Conservation (phyloP, 352 stramenopile genomes). For the Aphanomyces invadans region DNA sequence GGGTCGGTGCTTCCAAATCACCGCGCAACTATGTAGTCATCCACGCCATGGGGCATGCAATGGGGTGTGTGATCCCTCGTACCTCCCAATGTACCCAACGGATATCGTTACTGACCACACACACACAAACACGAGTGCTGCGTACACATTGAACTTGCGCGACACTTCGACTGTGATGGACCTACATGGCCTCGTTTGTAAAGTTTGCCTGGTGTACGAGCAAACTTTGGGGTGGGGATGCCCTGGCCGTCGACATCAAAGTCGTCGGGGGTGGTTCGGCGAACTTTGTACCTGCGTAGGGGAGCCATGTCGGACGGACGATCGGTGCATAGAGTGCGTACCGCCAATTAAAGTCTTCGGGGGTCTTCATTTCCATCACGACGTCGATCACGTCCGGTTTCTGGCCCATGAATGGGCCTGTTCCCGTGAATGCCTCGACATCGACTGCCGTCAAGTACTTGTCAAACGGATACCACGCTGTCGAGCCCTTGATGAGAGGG, state of each 20-base stretch:
- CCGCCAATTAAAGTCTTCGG: not conserved
- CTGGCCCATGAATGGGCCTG: not conserved
- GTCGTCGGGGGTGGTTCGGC: not conserved
- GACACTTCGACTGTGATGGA: not conserved
- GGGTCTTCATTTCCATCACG: not conserved
- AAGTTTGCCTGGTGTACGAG: no score
- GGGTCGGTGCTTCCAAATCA: slow-evolving; percentile 7
- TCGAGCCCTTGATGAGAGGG: not conserved
- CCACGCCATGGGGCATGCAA: not conserved
- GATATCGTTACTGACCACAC: slow-evolving; percentile 18
- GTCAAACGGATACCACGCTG: not conserved
- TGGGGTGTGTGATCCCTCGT: no score
- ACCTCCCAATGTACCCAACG: slow-evolving; percentile 19
- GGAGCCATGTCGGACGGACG: no score
- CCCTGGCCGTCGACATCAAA: not conserved
- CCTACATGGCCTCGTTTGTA: no score
- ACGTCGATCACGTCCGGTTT: not conserved
- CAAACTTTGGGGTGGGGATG: no score
- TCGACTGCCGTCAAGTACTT: not conserved
- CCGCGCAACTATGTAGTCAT: not conserved
- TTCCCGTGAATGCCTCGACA: not conserved
- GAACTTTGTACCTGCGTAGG: not conserved
- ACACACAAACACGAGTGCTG: slow-evolving; percentile 13
- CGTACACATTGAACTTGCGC: slow-evolving; percentile 20
- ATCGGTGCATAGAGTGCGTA: no score